These are phyloP conservation scores for Saturnispora sanitii DNA, from an alignment of 805 yeast species.

Conservation along the genomic window DNA sequence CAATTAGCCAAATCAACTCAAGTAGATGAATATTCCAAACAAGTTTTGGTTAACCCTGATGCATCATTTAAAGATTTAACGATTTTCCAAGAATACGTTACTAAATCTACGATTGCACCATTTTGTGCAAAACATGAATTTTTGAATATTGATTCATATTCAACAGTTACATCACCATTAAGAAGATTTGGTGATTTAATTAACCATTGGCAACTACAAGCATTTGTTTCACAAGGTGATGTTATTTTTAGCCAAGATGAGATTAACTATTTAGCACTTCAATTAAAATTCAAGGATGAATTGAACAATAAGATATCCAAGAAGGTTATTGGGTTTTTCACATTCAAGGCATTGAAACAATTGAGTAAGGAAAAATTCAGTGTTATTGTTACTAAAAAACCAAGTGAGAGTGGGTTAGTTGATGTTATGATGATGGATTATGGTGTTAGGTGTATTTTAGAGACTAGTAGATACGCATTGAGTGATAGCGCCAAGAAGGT, in stretches of 20 bases:
- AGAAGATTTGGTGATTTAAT: conserved; percentile 74
- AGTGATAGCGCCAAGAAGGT: conserved; percentile 13
- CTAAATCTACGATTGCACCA: conserved; percentile 42
- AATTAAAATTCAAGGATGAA: conserved; percentile 37
- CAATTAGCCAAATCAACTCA: conserved; percentile 18
- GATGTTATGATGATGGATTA: conserved; percentile 24
- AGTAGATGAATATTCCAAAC: conserved; percentile 17
- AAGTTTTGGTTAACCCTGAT: conserved; percentile 14
- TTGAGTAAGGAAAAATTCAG: conserved; percentile 28
- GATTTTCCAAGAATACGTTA: conserved; percentile 36
- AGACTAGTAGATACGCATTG: conserved; percentile 23
- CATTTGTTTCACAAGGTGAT: conserved; percentile 26
- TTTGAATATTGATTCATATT: conserved; percentile 52
- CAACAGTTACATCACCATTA: conserved; percentile 82
- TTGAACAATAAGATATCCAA: conserved; percentile 24
- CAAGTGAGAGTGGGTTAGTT: conserved; percentile 29
- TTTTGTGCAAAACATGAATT: conserved; percentile 44
- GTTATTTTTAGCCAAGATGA: conserved; percentile 27
- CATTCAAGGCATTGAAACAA: conserved; percentile 23
- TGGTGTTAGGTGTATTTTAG: conserved; percentile 24
- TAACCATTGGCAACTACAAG: conserved; percentile 67
- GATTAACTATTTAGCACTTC: conserved; percentile 30
- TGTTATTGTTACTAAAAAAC: conserved; percentile 34
- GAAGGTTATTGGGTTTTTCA: conserved; percentile 23
- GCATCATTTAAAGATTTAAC: conserved; percentile 33